Evolutionary conservation across 768 basidiomycete genomes (phyloP).

Genomic region (Mycena indigotica): DNA sequence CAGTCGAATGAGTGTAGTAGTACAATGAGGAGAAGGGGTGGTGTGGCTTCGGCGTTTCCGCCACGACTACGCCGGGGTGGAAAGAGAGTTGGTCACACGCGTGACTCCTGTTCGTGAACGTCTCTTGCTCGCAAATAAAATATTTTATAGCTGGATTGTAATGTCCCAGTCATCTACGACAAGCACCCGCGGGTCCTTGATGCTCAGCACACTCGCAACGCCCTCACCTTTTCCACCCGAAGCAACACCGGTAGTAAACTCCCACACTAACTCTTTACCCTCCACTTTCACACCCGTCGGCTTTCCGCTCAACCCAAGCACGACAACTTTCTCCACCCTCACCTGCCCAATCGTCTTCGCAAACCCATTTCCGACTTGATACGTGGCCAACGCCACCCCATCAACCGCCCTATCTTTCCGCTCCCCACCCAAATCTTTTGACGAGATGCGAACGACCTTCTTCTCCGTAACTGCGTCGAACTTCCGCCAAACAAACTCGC

Average conservation of each 20-base stretch:
- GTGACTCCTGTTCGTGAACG: too few relatives aligned
- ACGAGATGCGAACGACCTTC: slow-evolving; percentile 51
- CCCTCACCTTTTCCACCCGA: slow-evolving; percentile 63
- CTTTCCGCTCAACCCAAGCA: slow-evolving; percentile 68
- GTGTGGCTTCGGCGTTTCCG: too few relatives aligned
- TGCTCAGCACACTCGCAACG: slow-evolving; percentile 63
- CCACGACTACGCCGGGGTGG: not conserved
- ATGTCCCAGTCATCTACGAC: slow-evolving; percentile 71
- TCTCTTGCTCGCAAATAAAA: slow-evolving; percentile 4
- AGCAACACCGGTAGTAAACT: slow-evolving; percentile 60
- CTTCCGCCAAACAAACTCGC: slow-evolving; percentile 82
- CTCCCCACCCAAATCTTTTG: slow-evolving; percentile 53
- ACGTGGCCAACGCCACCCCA: slow-evolving; percentile 49
- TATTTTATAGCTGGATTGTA: slow-evolving; percentile 28
- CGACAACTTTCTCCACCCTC: slow-evolving; percentile 78
- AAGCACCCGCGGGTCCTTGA: slow-evolving; percentile 72
- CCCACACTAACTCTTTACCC: slow-evolving; percentile 63
- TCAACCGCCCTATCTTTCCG: slow-evolving; percentile 52
- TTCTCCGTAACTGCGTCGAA: slow-evolving; percentile 57
- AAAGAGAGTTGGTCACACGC: not conserved
- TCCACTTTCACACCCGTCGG: slow-evolving; percentile 64
- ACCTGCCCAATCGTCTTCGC: slow-evolving; percentile 68
- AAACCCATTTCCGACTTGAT: slow-evolving; percentile 64
- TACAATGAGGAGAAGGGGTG: not conserved
- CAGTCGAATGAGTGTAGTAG: not conserved